phyloP scores from a whole-genome alignment of 1,139 yeast species.

The Pichia terricola region DNA sequence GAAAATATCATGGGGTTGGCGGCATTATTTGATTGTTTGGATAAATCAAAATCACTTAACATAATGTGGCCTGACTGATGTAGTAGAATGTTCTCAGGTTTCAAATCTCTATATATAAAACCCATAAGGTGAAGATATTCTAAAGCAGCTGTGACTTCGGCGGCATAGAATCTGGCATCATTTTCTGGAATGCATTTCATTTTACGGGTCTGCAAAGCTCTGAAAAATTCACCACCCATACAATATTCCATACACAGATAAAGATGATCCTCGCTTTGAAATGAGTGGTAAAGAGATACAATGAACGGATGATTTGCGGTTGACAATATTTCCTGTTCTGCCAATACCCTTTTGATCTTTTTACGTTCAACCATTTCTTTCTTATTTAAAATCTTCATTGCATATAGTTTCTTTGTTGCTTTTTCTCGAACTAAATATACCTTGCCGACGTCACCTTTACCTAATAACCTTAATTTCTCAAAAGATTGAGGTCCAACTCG shows the following conservation, averaged over 20 bases:
- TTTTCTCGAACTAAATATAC: constrained; percentile 87
- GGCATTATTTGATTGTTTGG: constrained; percentile 74
- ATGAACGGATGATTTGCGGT: constrained; percentile 96
- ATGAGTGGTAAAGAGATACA: constrained; percentile 91
- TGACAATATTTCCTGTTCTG: constrained; percentile 94
- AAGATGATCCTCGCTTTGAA: constrained; percentile 88
- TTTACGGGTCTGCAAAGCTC: constrained; percentile 88
- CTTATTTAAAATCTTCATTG: constrained; percentile 86
- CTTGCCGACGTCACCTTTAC: constrained; percentile 97
- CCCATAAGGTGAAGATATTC: constrained; percentile 96
- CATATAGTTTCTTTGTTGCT: constrained; percentile 63
- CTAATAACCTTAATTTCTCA: constrained; percentile 78
- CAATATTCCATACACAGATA: constrained; percentile 98
- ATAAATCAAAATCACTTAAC: constrained; percentile 93
- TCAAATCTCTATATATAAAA: constrained; percentile 86
- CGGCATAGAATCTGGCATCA: constrained; percentile 91
- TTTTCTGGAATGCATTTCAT: constrained; percentile 78
- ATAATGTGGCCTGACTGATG: constrained; percentile 97
- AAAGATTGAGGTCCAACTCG: constrained; percentile 83
- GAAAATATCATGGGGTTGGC: constrained; percentile 38
- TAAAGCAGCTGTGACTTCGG: constrained; percentile 94
- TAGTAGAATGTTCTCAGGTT: constrained; percentile 86
- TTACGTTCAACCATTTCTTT: constrained; percentile 92
- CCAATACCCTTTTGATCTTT: constrained; percentile 86
- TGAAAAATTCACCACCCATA: constrained; percentile 97